These are phyloP conservation scores for Claviceps spartinae DNA, from an alignment of 2,329 filamentous ascomycete genomes.

Conservation along the genomic window DNA sequence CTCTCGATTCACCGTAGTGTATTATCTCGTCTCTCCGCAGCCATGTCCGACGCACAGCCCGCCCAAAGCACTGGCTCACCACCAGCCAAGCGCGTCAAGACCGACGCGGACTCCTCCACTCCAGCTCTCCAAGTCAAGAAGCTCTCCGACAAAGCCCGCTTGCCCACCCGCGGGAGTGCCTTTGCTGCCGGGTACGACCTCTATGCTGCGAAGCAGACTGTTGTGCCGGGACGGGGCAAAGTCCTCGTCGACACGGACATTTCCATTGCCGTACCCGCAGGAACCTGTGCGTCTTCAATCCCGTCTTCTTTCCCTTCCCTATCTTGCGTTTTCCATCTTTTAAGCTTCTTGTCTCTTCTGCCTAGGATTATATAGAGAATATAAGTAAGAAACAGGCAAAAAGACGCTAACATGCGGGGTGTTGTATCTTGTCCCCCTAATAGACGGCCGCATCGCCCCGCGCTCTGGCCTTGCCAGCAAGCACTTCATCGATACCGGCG, in stretches of 20 bases:
- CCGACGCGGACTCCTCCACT: slow-evolving; percentile 20
- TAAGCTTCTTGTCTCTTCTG: not conserved
- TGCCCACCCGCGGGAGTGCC: slow-evolving; percentile 78
- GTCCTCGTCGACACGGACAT: slow-evolving; percentile 83
- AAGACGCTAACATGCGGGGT: slow-evolving; percentile 1
- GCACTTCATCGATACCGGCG: slow-evolving; percentile 91
- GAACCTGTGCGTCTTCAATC: slow-evolving; percentile 55
- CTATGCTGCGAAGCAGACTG: slow-evolving; percentile 62
- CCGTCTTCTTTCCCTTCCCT: not conserved
- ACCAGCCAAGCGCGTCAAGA: slow-evolving; percentile 68
- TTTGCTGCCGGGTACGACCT: slow-evolving; percentile 91
- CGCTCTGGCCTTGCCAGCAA: slow-evolving; percentile 86
- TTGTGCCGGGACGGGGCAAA: slow-evolving; percentile 71
- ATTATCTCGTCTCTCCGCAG: not conserved
- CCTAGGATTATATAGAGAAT: not conserved
- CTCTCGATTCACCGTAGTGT: not conserved
- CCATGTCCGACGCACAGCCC: not conserved
- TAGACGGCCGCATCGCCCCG: slow-evolving; percentile 80
- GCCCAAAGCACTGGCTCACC: slow-evolving; percentile 49
- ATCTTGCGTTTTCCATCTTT: not conserved
- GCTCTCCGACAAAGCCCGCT: slow-evolving; percentile 61
- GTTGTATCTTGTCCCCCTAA: no score
- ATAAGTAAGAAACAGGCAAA: not conserved
- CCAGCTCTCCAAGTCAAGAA: slow-evolving; percentile 79
- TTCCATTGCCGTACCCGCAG: slow-evolving; percentile 76